phyloP scores from a whole-genome alignment of 2,329 filamentous ascomycete genomes.

The Epichloe hybrida region DNA sequence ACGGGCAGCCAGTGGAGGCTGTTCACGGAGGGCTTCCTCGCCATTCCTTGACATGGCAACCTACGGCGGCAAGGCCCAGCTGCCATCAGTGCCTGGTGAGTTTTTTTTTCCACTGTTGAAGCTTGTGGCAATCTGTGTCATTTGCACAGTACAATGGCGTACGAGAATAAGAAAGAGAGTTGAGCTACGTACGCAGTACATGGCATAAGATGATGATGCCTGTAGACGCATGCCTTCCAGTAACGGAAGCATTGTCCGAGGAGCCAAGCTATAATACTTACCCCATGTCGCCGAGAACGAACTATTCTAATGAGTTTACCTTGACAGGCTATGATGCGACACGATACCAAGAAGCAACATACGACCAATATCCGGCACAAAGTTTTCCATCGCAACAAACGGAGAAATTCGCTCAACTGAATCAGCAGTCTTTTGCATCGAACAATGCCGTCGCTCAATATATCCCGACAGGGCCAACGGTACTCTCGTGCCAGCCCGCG shows the following conservation, averaged over 20 bases:
- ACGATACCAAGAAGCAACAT: slow-evolving; percentile 44
- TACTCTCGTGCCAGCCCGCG: slow-evolving; percentile 57
- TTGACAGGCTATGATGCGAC: slow-evolving; percentile 43
- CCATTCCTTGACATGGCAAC: slow-evolving; percentile 27
- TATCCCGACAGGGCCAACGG: slow-evolving; percentile 44
- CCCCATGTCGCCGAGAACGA: neutral
- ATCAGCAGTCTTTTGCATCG: slow-evolving; percentile 42
- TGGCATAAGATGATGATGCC: too few species aligned
- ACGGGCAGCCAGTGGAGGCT: slow-evolving; percentile 37
- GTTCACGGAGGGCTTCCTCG: slow-evolving; percentile 42
- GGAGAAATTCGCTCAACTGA: slow-evolving; percentile 38
- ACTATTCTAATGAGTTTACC: slow-evolving; percentile 12
- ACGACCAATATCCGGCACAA: slow-evolving; percentile 38
- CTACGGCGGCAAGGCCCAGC: slow-evolving; percentile 70
- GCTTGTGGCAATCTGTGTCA: too few species aligned
- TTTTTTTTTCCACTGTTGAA: slow-evolving; percentile 14
- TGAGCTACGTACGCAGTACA: too few species aligned
- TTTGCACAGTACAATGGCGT: too few species aligned
- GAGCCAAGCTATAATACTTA: too few species aligned
- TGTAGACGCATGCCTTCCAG: too few species aligned
- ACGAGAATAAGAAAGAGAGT: neutral
- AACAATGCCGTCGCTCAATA: slow-evolving; percentile 55
- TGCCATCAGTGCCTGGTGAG: slow-evolving; percentile 72
- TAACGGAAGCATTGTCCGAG: too few species aligned
- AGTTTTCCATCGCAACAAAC: slow-evolving; percentile 32